Conservation (phyloP, 352 stramenopile genomes). For the Phytophthora hybrid region DNA sequence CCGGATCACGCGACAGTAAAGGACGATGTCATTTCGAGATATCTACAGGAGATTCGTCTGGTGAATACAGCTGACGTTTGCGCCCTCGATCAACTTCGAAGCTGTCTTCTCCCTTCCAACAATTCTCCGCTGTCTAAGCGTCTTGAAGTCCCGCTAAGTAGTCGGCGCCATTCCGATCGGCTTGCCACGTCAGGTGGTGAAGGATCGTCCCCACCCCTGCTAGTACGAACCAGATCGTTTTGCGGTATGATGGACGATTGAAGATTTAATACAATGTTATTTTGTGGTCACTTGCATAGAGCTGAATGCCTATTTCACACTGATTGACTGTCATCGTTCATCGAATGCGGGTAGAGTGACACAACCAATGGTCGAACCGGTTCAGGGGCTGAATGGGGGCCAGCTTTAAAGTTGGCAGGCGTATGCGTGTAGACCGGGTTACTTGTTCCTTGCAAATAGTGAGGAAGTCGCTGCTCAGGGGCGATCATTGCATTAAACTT, state of each 20-base stretch:
- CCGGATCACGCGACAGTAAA: slow-evolving; percentile 60
- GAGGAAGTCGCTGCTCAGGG: slow-evolving; percentile 52
- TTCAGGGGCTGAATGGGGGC: not conserved
- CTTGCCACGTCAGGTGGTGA: not conserved
- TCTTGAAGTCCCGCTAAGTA: slow-evolving; percentile 43
- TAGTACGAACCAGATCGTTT: slow-evolving; percentile 33
- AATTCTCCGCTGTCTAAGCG: slow-evolving; percentile 64
- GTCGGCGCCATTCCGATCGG: slow-evolving; percentile 36
- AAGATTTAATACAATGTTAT: not conserved
- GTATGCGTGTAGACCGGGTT: slow-evolving; percentile 49
- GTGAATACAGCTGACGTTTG: slow-evolving; percentile 42
- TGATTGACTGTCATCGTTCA: slow-evolving; percentile 4
- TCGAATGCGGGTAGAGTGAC: slow-evolving; percentile 8
- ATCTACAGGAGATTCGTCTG: slow-evolving; percentile 46
- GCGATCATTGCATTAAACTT: not conserved
- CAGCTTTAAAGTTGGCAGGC: slow-evolving; percentile 1
- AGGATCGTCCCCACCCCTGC: not conserved
- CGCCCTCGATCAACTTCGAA: slow-evolving; percentile 60
- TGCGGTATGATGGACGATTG: slow-evolving; percentile 50
- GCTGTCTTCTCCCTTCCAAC: slow-evolving; percentile 56
- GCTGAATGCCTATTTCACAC: not conserved
- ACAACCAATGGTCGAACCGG: slow-evolving; percentile 11
- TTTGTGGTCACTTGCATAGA: not conserved
- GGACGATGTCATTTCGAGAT: slow-evolving; percentile 54
- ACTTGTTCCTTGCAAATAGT: slow-evolving; percentile 58